phyloP scores from a whole-genome alignment of 2,329 filamentous ascomycete species.

The Alternaria angustiovoidea region DNA sequence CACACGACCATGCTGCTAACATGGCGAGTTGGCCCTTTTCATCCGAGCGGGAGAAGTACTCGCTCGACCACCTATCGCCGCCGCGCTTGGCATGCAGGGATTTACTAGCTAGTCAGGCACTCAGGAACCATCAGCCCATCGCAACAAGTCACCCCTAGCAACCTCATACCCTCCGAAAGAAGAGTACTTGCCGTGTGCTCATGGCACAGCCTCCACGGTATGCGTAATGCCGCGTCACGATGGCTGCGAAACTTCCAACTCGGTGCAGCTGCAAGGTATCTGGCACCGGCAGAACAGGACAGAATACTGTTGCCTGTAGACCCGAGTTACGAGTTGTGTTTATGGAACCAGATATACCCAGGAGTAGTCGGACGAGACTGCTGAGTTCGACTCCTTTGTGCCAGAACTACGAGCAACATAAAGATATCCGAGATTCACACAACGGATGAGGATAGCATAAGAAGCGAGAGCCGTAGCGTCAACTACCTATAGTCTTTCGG shows the following conservation, averaged over 20 bases:
- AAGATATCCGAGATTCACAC: not conserved
- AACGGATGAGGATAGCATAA: not conserved
- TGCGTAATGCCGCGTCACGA: slow-evolving; percentile 2
- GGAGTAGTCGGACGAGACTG: not conserved
- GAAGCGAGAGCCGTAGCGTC: not conserved
- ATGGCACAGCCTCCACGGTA: slow-evolving; percentile 2
- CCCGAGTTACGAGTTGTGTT: not conserved
- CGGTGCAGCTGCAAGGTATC: not conserved
- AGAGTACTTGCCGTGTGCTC: not conserved
- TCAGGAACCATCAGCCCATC: slow-evolving; percentile 10
- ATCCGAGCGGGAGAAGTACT: not conserved
- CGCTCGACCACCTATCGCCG: slow-evolving; percentile 7
- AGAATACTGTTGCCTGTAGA: not conserved
- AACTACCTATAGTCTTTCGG: not conserved
- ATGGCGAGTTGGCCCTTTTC: slow-evolving; percentile 1
- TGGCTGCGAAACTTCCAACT: not conserved
- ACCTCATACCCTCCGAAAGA: not conserved
- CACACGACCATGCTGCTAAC: not conserved
- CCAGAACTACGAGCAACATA: not conserved
- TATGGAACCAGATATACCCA: not conserved
- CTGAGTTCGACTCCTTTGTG: not conserved
- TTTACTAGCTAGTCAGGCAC: slow-evolving; percentile 13
- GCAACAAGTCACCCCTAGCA: slow-evolving; percentile 1
- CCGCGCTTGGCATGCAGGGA: slow-evolving; percentile 13
- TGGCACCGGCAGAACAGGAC: not conserved